Conservation (phyloP, 345 rosid genomes). For the Eucalyptus guilfoylei region DNA sequence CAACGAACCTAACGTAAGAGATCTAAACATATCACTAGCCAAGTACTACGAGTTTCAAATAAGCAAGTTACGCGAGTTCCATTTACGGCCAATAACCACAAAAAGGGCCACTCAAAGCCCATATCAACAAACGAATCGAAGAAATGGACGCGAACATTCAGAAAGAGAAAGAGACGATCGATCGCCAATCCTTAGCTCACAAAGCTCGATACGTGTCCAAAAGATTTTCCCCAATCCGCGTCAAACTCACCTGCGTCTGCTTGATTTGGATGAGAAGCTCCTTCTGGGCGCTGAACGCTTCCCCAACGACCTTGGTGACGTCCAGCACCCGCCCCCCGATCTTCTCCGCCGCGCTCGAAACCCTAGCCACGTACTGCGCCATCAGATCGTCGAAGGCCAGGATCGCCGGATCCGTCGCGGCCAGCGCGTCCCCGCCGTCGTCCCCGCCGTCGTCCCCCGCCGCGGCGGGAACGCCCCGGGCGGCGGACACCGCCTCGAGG, state of each 20-base stretch:
- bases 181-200: not conserved
- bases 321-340: slow-evolving; percentile 86
- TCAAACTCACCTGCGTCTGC: slow-evolving; percentile 41
- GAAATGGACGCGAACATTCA: not conserved
- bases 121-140: not conserved
- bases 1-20: not conserved
- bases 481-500: slow-evolving; percentile 48
- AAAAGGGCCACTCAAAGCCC: not conserved
- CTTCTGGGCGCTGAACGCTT: slow-evolving; percentile 57
- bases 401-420: slow-evolving; percentile 60
- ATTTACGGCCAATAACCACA: not conserved
- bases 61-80: not conserved
- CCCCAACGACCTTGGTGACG: slow-evolving; percentile 47
- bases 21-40: not conserved
- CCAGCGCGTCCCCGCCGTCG: not conserved
- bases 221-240: not conserved
- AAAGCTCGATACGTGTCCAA: not conserved
- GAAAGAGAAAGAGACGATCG: not conserved
- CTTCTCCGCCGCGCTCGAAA: slow-evolving; percentile 59
- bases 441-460: not conserved
- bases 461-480: slow-evolving; percentile 3
- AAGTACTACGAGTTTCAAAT: not conserved
- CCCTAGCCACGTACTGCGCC: slow-evolving; percentile 41
- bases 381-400: slow-evolving; percentile 68
- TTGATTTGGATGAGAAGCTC: slow-evolving; percentile 59